Evolutionary conservation across 768 basidiomycete species (phyloP), one percentile per base, ranked within the genome.

Genomic region (Trichaptum fuscoviolaceum): DNA sequence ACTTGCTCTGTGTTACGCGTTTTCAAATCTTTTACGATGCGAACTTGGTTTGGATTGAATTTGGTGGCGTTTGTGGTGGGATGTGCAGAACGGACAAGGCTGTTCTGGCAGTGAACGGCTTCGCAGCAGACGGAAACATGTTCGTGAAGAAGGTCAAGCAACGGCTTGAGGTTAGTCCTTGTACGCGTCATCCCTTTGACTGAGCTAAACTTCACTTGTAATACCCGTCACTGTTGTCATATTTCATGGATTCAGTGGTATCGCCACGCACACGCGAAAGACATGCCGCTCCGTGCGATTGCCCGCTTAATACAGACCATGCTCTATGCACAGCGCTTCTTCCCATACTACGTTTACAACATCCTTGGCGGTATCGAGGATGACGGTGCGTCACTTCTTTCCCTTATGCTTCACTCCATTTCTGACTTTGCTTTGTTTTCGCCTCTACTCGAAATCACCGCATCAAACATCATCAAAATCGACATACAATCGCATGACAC

Each of bases 221-320:
- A 34, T 15, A 15, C 25, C 12, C 7, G 7, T 12, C 34, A 35
- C 42, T 23, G 35, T 35, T 52, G 34, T 58, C 57, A 52, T 58
- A 58, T 27, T 35, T 52, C 68, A 42, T 63, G 15, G 3, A 12
- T 59, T 9, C 69, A 99, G 96, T 99, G 95, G 96, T 99, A 99
- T 78, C 87, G 90, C 66, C 95, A 98, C 77, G 95, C 95, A 10
- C 96, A 99, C 78, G 86, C 93, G 68, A 97, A 97, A 78, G 93
- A 95, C 71, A 98, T 98, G 93, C 89, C 94, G n/a, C 84, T 99
- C 42, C 90, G 91, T 69, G 89, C 95, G 26, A 97, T 99, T 74
- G 97, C 97, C n/a, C 88, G 97, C 67, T 84, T 99, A 72, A 96
- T 99, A 66, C 96, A 99, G 77, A 97, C 96, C 20, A 96, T 99